phyloP scores from a whole-genome alignment of 2,329 filamentous ascomycete species.

The Ophiostoma pallidulum region DNA sequence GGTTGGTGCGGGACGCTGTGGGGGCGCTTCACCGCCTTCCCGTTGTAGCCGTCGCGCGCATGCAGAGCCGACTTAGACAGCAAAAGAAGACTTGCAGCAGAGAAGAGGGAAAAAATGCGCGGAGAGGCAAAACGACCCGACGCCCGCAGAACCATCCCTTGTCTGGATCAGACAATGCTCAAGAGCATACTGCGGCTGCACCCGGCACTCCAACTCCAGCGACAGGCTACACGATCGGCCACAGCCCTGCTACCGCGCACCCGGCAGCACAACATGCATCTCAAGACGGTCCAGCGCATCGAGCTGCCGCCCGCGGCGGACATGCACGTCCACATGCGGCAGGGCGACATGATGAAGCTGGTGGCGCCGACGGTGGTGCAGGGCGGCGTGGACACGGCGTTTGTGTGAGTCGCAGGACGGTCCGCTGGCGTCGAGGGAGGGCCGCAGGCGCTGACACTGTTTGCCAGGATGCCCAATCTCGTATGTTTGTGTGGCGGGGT shows the following conservation, averaged over 20 bases:
- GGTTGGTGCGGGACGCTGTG: not conserved
- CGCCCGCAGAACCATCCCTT: too few relatives aligned
- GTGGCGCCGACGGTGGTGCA: constrained; percentile 35
- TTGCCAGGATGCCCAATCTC: constrained; percentile 42
- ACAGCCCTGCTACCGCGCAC: not conserved
- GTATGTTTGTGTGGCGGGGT: constrained; percentile 11
- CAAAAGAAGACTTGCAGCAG: not conserved
- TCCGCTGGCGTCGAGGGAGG: too few relatives aligned
- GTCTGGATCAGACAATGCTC: too few relatives aligned
- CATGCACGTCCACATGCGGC: constrained; percentile 62
- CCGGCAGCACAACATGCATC: constrained; percentile 19
- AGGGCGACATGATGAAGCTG: constrained; percentile 54
- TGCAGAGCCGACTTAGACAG: constrained; percentile 1
- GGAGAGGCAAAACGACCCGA: too few relatives aligned
- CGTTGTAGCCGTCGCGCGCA: not conserved
- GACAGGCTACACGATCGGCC: not conserved
- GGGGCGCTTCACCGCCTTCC: constrained; percentile 10
- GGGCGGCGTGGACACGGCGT: constrained; percentile 21
- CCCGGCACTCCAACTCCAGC: not conserved
- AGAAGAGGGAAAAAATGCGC: not conserved
- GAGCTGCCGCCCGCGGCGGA: constrained; percentile 57
- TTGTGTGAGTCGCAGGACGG: constrained; percentile 12
- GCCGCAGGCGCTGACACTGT: too few relatives aligned
- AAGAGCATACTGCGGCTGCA: not conserved
- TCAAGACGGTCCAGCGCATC: constrained; percentile 21